A percentile compares a stretch with the other conserved stretches of the same genome.
Evolutionary conservation across 1,284 basidiomycete species (phyloP).

Genomic region (Ganoderma resinaceum): DNA sequence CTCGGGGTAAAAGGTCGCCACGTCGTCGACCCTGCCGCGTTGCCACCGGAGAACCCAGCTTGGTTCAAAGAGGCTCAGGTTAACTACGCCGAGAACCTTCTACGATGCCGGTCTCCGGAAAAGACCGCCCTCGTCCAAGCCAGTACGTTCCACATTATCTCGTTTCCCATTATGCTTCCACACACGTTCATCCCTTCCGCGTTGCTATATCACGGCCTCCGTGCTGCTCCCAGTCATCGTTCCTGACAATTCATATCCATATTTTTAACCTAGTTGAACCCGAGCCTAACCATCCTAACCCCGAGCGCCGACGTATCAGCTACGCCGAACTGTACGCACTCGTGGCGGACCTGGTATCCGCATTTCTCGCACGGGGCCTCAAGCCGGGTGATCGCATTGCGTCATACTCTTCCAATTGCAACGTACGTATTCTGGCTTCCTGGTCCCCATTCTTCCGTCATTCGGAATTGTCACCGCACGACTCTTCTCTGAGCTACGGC

Average conservation of each 20-base stretch:
- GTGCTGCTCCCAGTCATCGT: neutral
- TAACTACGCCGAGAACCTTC: conserved; percentile 91
- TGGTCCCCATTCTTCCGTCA: neutral
- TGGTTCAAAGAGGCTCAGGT: conserved; percentile 80
- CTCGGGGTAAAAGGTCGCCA: conserved; percentile 67
- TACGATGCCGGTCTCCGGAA: conserved; percentile 61
- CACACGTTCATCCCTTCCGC: conserved; percentile 27
- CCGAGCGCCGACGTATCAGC: conserved; percentile 56
- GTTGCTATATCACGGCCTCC: neutral
- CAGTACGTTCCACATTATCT: conserved; percentile 51
- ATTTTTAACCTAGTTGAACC: conserved; percentile 59
- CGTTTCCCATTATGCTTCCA: conserved; percentile 10
- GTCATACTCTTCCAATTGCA: conserved; percentile 83
- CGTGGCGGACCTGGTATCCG: conserved; percentile 69
- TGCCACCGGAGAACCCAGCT: conserved; percentile 74
- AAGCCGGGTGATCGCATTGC: conserved; percentile 79
- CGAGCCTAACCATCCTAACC: conserved; percentile 53
- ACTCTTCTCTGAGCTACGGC: neutral
- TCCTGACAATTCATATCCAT: neutral
- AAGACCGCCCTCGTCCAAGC: conserved; percentile 81
- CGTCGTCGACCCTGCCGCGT: conserved; percentile 64
- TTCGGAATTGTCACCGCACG: neutral
- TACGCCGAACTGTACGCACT: conserved; percentile 69
- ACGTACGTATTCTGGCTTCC: conserved; percentile 52
- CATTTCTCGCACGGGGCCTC: conserved; percentile 67